Conservation (phyloP, 129 eudicot species). For the sunflower (Helianthus annuus) region DNA sequence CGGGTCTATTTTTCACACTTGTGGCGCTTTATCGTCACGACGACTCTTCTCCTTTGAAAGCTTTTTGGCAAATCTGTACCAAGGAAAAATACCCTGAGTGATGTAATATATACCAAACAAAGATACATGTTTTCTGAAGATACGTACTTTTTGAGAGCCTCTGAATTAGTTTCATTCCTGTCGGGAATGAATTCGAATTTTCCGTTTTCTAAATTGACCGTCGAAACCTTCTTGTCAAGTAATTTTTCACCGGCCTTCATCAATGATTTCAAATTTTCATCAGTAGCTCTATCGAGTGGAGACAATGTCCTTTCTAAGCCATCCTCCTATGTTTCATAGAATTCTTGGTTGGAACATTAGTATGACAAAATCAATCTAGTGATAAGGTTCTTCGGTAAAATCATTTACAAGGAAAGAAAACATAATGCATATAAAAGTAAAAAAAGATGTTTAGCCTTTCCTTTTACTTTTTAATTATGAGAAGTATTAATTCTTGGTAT, state of each 20-base stretch:
- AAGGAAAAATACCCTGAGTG: not conserved
- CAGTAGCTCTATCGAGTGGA: constrained; percentile 36
- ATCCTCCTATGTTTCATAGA: constrained; percentile 39
- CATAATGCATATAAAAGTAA: too few species aligned
- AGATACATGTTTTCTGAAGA: not conserved
- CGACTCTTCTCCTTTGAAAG: not conserved
- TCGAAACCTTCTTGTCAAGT: constrained; percentile 36
- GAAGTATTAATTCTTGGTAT: too few species aligned
- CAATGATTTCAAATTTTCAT: constrained; percentile 32
- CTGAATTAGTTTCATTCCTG: constrained; percentile 21
- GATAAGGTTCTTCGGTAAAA: too few species aligned
- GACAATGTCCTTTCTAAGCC: constrained; percentile 17
- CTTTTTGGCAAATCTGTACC: constrained; percentile 25
- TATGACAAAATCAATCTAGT: too few species aligned
- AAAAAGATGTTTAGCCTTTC: too few species aligned
- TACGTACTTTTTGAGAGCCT: constrained; percentile 32
- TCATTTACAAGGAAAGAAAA: too few species aligned
- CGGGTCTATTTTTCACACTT: too few species aligned
- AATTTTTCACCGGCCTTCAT: constrained; percentile 26
- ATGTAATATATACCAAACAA: too few species aligned
- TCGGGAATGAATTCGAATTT: constrained; percentile 1
- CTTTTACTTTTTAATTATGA: too few species aligned
- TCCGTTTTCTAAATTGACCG: constrained; percentile 35
- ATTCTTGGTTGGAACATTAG: not conserved
- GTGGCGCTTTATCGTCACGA: not conserved